Conservation (phyloP, 257 asterid genomes). For the Anisodus tanguticus region DNA sequence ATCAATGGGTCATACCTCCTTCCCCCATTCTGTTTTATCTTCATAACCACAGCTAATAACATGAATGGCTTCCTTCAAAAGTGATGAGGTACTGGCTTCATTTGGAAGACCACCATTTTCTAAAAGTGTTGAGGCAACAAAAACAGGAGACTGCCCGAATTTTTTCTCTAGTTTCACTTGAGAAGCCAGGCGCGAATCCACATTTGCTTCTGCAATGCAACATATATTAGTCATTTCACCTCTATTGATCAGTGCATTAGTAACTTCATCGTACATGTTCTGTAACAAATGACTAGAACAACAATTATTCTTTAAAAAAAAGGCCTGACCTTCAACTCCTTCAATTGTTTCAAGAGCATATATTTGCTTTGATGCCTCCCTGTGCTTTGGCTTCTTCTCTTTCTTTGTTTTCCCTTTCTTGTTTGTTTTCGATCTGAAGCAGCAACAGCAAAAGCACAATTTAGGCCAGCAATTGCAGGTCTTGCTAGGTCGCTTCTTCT, state of each 20-base stretch:
- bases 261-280: conserved; percentile 4
- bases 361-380: conserved; percentile 87
- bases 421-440: conserved; percentile 52
- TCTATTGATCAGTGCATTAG: background rate
- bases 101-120: conserved; percentile 70
- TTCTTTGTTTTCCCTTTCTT: conserved; percentile 64
- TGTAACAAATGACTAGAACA: conserved; percentile 5
- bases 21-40: conserved; percentile 98
- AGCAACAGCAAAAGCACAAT: conserved; percentile 76
- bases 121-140: conserved; percentile 71
- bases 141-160: conserved; percentile 83
- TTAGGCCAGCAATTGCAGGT: conserved; percentile 91
- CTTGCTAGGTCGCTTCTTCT: conserved; percentile 80
- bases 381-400: conserved; percentile 63
- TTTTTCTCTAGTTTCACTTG: conserved; percentile 80
- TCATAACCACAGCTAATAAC: conserved; percentile 95
- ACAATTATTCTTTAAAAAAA: background rate
- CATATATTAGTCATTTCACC: background rate
- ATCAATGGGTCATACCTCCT: conserved; percentile 56
- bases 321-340: conserved; percentile 63
- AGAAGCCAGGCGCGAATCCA: conserved; percentile 44
- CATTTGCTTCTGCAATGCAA: conserved; percentile 49
- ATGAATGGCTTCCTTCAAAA: conserved; percentile 81
- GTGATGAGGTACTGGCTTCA: conserved; percentile 49
- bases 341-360: conserved; percentile 94